Conservation (phyloP, 441 rosid genomes). For the Lepidium campestre region DNA sequence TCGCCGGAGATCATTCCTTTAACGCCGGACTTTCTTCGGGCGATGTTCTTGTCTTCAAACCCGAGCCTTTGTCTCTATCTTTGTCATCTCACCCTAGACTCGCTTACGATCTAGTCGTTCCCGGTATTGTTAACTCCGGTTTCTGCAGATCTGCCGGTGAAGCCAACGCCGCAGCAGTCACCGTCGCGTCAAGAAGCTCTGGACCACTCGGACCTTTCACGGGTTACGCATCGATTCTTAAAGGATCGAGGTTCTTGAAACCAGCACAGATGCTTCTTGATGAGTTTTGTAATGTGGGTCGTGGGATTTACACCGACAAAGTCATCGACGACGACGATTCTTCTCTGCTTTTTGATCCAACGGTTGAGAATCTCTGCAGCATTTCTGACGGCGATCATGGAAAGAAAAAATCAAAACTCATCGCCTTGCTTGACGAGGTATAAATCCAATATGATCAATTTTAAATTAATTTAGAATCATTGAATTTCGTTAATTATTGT, state of each 20-base stretch:
- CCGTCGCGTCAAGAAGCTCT: constrained; percentile 20
- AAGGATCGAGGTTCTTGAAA: constrained; percentile 74
- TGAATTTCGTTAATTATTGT: background rate
- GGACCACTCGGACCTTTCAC: constrained; percentile 60
- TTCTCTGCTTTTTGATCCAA: constrained; percentile 49
- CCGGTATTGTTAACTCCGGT: constrained; percentile 26
- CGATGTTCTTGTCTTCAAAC: constrained; percentile 41
- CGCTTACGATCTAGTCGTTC: constrained; percentile 28
- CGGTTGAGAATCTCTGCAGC: constrained; percentile 40
- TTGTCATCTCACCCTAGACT: constrained; percentile 56
- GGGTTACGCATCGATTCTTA: constrained; percentile 74
- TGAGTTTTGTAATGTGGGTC: constrained; percentile 67
- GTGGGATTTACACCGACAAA: constrained; percentile 45
- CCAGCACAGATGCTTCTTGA: constrained; percentile 81
- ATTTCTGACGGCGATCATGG: constrained; percentile 38
- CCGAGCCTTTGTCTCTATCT: constrained; percentile 60
- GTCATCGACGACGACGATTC: constrained; percentile 36
- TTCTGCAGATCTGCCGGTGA: constrained; percentile 40
- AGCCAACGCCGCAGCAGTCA: constrained; percentile 26
- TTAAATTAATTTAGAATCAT: background rate
- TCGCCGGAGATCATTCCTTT: constrained; percentile 34
- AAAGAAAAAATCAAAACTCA: constrained; percentile 71
- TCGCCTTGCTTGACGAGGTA: constrained; percentile 91
- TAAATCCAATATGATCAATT: background rate
- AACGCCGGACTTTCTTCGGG: constrained; percentile 26